These are phyloP conservation scores for Lindgomyces ingoldianus DNA, from an alignment of 495 filamentous ascomycete species.

Conservation along the genomic window DNA sequence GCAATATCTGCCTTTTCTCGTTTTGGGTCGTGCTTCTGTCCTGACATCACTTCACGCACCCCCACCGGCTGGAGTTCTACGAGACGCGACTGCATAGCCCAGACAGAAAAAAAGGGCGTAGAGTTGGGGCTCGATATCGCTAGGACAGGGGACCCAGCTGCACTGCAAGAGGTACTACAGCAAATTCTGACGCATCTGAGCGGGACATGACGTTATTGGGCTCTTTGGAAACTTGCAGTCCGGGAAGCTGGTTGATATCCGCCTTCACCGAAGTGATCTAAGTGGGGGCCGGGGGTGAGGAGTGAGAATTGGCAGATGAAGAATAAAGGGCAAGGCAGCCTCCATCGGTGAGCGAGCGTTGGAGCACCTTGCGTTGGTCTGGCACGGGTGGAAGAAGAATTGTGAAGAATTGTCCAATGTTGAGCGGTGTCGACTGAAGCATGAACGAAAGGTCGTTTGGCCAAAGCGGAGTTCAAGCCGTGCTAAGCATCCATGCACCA, in stretches of 20 bases:
- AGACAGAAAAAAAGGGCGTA: not conserved
- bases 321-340: too few species aligned
- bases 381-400: conserved; percentile 3
- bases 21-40: conserved; percentile 2
- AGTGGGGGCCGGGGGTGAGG: not conserved
- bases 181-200: conserved; percentile 13
- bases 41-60: conserved; percentile 7
- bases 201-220: conserved; percentile 5
- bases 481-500: not conserved
- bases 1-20: conserved; percentile 18
- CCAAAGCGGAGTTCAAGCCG: not conserved
- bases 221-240: not conserved
- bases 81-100: conserved; percentile 12
- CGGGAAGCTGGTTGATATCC: conserved; percentile 5
- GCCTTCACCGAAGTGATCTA: conserved; percentile 14
- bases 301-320: not conserved
- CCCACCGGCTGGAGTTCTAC: not conserved
- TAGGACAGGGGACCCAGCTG: conserved; percentile 9
- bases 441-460: not conserved
- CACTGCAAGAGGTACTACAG: conserved; percentile 3
- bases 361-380: conserved; percentile 3
- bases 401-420: not conserved
- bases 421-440: conserved; percentile 5
- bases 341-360: conserved; percentile 14
- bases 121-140: not conserved